Base-by-base conservation (phyloP, 2,329 filamentous ascomycete genomes). In the Aureobasidium uvarum region DNA sequence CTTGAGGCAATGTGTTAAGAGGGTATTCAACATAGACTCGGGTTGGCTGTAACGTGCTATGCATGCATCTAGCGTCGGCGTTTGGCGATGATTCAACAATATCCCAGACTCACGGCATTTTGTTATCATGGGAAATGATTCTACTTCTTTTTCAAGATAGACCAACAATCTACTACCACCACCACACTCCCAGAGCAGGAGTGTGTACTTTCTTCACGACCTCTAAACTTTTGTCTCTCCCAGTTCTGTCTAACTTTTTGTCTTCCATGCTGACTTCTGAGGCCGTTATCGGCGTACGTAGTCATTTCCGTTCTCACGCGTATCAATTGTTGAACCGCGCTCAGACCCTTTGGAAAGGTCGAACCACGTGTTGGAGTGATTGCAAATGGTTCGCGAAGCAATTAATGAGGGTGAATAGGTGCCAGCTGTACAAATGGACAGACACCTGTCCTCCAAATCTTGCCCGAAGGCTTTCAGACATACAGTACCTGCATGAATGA, bases 51-150 rank as follows among this genome's bases (percentile, higher is more conserved):
- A 52, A 65, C 48, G 66, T 62, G 50, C 62, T 66, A 68, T 62
- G 68, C 67, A 65, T 68, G 66, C 67, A 68, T 67, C 65, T 64
- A 68, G 68, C 68, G 68, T 65, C 54, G 68, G 68, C 68, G 68
- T 70, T 68, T 66, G 68, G 68, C 66, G 68, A 70, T 69, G 64
- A 64, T 70, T 70, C 68, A 70, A 70, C 68, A 69, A 67, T 67
- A 67, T 69, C 67, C 67, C 67, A 62, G 65, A 63, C 63, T 59
- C 63, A 63, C 60, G 60, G 48, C 60, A 62, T 62, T 50, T 62
- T 62, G 31, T 62, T 41, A 38, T 60, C 39, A 60, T 60, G 56
- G 56, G 58, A 62, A 62, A 62, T 51, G 58, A 62, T 62, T 62
- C 10, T 62, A 59, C 43, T 62, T 62, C 45, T 51, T 62, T 62